Conservation (phyloP, 2,329 filamentous ascomycete genomes). For the Fusarium cicatricum region DNA sequence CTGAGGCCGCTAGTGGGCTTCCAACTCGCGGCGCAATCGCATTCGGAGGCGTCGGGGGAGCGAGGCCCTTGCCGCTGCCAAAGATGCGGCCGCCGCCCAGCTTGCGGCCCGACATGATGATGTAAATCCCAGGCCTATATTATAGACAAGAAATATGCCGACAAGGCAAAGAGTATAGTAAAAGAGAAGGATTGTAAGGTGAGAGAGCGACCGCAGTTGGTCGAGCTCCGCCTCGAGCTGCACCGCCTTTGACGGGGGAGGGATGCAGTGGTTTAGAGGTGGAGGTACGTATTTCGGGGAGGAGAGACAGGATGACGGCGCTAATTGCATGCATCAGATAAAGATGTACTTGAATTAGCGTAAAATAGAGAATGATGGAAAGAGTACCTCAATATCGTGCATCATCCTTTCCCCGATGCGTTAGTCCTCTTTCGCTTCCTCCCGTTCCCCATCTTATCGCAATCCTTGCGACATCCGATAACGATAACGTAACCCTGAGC, state of each 20-base stretch:
- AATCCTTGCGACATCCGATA: slow-evolving; percentile 29
- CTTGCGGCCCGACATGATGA: slow-evolving; percentile 80
- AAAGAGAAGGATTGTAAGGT: neutral
- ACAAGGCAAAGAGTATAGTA: too few species aligned
- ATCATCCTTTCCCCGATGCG: slow-evolving; percentile 4
- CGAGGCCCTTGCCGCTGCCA: slow-evolving; percentile 84
- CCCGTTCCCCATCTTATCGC: slow-evolving; percentile 36
- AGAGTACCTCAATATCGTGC: slow-evolving; percentile 26
- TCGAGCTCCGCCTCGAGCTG: slow-evolving; percentile 47
- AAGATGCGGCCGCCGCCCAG: slow-evolving; percentile 92
- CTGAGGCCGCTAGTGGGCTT: slow-evolving; percentile 63
- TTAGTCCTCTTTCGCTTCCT: slow-evolving; percentile 31
- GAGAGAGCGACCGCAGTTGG: slow-evolving; percentile 46
- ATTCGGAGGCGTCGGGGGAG: slow-evolving; percentile 62
- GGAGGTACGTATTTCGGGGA: slow-evolving; percentile 20
- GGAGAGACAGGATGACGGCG: slow-evolving; percentile 12
- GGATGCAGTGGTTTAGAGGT: slow-evolving; percentile 25
- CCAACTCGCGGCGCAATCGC: slow-evolving; percentile 54
- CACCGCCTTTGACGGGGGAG: slow-evolving; percentile 26
- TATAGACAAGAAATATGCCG: too few species aligned
- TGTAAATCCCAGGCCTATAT: neutral
- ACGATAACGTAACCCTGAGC: slow-evolving; percentile 29
- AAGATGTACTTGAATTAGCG: slow-evolving; percentile 16
- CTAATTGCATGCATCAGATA: slow-evolving; percentile 24
- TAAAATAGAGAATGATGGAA: neutral